Evolutionary conservation across 306 rosid genomes (phyloP), one percentile per base, ranked within the genome.

Genomic region (Luffa aegyptiaca): DNA sequence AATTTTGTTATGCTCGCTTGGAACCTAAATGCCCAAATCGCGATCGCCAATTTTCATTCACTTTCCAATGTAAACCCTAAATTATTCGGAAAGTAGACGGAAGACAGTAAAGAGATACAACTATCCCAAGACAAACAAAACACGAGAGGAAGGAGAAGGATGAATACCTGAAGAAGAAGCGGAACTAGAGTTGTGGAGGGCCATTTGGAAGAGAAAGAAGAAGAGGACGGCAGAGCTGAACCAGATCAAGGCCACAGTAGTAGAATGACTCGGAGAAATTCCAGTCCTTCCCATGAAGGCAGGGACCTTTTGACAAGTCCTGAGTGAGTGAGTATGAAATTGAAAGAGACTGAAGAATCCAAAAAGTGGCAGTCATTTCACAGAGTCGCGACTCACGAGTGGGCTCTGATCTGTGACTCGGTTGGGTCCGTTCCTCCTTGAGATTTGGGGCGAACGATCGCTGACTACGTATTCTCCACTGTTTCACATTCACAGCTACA

Each of bases 191-290:
- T 82, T 86, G 14, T 53, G 85, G 57, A 89, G 86, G 31, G 86
- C 92, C 97, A 91, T 86, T 36, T 81, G 86, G 86, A 92, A 86
- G 73, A 91, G 88, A 76, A 61, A n/a, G 87, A 76, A 85, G 93
- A 92, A 92, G 80, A 87, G 42, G 71, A 81, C 55, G 52, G 89
- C 86, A 59, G 92, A 91, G 88, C 81, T 2, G 79, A 89, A 26
- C 97, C 97, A 95, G 84, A 93, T 81, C n/a, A 85, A 77, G 49
- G 82, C 86, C 1, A 81, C 91, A 46, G 84, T 84, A 75, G 88
- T 88, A 42, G 81, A 79, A 63, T 82, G 88, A 78, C 14, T 75
- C 89, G 87, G 89, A 76, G 84, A 80, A 58, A 37, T 79, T 11
- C 6, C 37, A 57, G 37, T 74, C 68, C 80, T 77, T 17, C 61